phyloP scores from a whole-genome alignment of 306 rosid species.

The Datisca glomerata region DNA sequence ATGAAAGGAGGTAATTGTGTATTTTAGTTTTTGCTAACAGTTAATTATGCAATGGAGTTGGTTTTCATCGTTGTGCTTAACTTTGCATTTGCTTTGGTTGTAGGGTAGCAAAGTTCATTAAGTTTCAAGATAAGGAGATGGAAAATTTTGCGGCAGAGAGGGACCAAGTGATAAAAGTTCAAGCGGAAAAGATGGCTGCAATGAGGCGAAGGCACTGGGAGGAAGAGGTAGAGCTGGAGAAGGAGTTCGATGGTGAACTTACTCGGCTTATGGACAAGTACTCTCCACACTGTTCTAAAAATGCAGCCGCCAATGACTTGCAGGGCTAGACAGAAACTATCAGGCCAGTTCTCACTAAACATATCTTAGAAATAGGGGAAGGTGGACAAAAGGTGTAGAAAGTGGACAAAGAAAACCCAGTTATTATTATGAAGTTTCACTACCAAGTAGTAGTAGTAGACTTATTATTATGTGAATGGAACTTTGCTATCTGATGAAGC shows the following conservation, averaged over 20 bases:
- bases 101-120: slow-evolving; percentile 47
- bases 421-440: no score
- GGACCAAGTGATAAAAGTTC: slow-evolving; percentile 30
- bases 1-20: slow-evolving; percentile 28
- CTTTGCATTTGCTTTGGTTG: slow-evolving; percentile 6
- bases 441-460: no score
- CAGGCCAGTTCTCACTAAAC: no score
- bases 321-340: slow-evolving; percentile 13
- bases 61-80: not conserved
- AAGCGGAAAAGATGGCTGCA: slow-evolving; percentile 28
- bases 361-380: no score
- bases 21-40: not conserved
- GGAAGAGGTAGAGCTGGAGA: slow-evolving; percentile 45
- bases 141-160: slow-evolving; percentile 39
- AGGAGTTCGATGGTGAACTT: slow-evolving; percentile 29
- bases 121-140: slow-evolving; percentile 49
- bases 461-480: no score
- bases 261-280: slow-evolving; percentile 49
- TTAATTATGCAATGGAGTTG: not conserved
- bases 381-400: no score
- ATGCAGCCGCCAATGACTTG: not conserved
- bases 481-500: no score
- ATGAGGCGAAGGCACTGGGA: slow-evolving; percentile 52
- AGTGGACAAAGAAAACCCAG: no score
- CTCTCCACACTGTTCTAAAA: slow-evolving; percentile 18